phyloP scores from a whole-genome alignment of 805 yeast species.

The Saccharomycopsis sp. region DNA sequence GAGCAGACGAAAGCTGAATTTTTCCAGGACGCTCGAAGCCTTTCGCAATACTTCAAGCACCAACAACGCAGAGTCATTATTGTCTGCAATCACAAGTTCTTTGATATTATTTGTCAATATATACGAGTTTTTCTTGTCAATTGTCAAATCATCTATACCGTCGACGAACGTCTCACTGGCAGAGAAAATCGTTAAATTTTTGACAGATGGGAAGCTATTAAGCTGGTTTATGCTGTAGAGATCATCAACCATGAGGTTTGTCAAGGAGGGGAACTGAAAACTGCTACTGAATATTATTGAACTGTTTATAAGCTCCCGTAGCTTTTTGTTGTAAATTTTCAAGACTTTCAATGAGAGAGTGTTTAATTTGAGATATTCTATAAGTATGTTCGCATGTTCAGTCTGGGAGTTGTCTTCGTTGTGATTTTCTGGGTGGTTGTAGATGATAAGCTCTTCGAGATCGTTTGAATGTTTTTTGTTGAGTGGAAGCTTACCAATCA shows the following conservation, averaged over 20 bases:
- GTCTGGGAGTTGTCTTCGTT: no score
- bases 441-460: constrained; percentile 9
- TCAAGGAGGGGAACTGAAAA: constrained; percentile 22
- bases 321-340: constrained; percentile 14
- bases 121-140: not conserved
- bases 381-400: constrained; percentile 29
- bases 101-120: constrained; percentile 19
- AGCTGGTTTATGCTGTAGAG: not conserved
- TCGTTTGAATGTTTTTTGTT: not conserved
- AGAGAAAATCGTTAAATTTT: not conserved
- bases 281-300: constrained; percentile 9
- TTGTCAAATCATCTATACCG: constrained; percentile 10
- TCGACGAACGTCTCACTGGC: constrained; percentile 21
- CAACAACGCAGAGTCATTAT: constrained; percentile 32
- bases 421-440: constrained; percentile 32
- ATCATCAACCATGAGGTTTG: constrained; percentile 20
- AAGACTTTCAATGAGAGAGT: constrained; percentile 14
- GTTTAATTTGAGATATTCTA: constrained; percentile 23
- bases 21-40: no score
- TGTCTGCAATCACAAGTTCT: constrained; percentile 29
- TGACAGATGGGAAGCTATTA: not conserved
- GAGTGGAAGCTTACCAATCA: not conserved
- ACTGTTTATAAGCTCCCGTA: constrained; percentile 10
- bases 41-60: constrained; percentile 30
- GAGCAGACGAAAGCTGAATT: constrained; percentile 29